Base-by-base conservation (phyloP, 768 basidiomycete species). In the Tephrocybe sp. region DNA sequence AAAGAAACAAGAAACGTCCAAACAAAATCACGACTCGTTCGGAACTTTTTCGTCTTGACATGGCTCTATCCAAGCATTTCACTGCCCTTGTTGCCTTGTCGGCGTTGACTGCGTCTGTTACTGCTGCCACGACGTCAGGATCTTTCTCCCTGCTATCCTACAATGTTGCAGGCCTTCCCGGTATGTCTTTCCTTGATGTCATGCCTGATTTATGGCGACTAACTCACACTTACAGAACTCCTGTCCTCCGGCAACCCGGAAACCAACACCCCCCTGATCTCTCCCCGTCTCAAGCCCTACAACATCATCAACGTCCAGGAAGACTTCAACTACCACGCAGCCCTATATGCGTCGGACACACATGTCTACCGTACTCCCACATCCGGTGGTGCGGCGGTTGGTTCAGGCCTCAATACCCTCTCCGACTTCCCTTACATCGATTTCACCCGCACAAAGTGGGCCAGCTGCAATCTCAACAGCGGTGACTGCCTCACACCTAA, bases 251-350 rank as follows among this genome's bases (percentile, higher is more conserved):
- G 64, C 3, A 54, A 66, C 34, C 67, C 67, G 7, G 43, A 42
- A 7, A 49, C 54, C 2, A 59, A 69, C 48, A 69, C 67, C 9
- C 63, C 67, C 12, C 47, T 66, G 18, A 68, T 69, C 37, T 64
- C 66, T 5, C 54, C 65, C 22, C 64, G 62, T n/a, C 59, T 69
- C 8, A 52, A 48, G 39, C 63, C 66, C 2, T 67, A 62, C 49
- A 66, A 64, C 53, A 58, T 69, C 36, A 59, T 69, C 49, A 60
- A 69, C 34, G 66, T 69, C 11, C 61, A 69, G 46, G 64, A 70
- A 55, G 70, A 72, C 48, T 72, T 72, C 61, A 70, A 72, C 47
- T 72, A 64, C 36, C 69, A 72, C 36, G 64, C 65, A 10, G 59
- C 55, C 7, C 57, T 72, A 18, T 72, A 72, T 44, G 65, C 61